Evolutionary conservation across 1,284 basidiomycete genomes (phyloP), one percentile per base, ranked within the genome.

Genomic region (Porogramme epimiltina): DNA sequence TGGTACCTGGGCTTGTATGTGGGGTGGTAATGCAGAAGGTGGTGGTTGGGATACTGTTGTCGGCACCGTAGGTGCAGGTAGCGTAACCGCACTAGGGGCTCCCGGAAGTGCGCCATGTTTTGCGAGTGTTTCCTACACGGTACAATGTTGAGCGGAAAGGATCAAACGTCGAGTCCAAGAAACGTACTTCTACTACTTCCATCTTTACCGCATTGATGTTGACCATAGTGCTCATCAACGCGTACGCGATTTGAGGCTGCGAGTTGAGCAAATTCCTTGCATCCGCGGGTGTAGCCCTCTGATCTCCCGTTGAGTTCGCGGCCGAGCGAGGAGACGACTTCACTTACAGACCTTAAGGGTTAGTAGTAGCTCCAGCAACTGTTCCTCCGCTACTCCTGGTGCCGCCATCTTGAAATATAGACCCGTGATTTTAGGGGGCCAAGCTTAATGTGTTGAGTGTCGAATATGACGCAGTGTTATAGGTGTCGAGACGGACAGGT

Each of bases 161-260:
- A 31, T 31, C 28, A 31, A 13, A 13, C 6, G 8, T 31, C 28
- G 28, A 31, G n/a, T n/a, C n/a, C n/a, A n/a, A 23, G 19, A 38
- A 38, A 40, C 61, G 24, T 58, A 88, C 88, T 72, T 88, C 85
- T 51, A 89, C 80, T 6, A 87, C 84, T 39, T 89, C 84, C 47
- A 85, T 73, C 51, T 88, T 82, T 34, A 91, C 76, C 0, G 86
- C 85, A 51, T 85, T 83, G 70, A 91, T 80, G 53, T 80, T 82
- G 16, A 87, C 85, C 85, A 91, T 88, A 36, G 89, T 78, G 1
- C 78, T 76, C 53, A 90, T 85, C 1, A 91, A 71, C 1, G 85
- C 86, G 66, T 88, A 89, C 0, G 87, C 82, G 52, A 91, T 88
- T 49, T 82, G 81, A 0, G 89, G 88, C 56, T 88, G 85, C 11